These are phyloP conservation scores for Aquanectria penicillioides DNA, from an alignment of 2,329 filamentous ascomycete species.

Conservation along the genomic window DNA sequence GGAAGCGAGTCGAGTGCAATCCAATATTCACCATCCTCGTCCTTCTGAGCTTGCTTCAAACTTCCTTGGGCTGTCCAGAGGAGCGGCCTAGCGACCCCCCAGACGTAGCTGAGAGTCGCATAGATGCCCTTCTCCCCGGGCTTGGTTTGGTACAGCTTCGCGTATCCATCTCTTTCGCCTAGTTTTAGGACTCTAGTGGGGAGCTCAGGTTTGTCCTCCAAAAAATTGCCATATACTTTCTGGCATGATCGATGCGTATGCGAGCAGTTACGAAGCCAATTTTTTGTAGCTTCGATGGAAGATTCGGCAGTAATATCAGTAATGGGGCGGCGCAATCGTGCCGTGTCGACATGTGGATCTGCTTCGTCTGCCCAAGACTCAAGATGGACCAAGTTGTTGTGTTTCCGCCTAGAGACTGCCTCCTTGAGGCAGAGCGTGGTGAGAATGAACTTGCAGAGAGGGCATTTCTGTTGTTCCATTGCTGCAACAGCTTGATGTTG, in stretches of 20 bases:
- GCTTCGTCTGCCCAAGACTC: constrained; percentile 1
- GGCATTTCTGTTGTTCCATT: neutral
- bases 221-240: neutral
- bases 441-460: neutral
- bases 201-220: neutral
- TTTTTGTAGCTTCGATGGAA: neutral
- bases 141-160: neutral
- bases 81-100: no score
- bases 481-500: neutral
- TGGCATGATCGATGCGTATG: neutral
- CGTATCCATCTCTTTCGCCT: neutral
- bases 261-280: neutral
- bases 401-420: neutral
- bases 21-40: no score
- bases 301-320: neutral
- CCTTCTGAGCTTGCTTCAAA: no score
- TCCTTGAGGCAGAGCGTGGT: neutral
- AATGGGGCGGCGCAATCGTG: neutral
- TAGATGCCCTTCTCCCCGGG: neutral
- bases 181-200: neutral
- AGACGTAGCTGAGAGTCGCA: neutral
- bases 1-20: neutral
- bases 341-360: neutral
- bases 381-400: neutral
- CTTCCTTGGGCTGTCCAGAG: no score